Evolutionary conservation across 2,329 filamentous ascomycete species (phyloP).

Genomic region (Aspergillus melleus): DNA sequence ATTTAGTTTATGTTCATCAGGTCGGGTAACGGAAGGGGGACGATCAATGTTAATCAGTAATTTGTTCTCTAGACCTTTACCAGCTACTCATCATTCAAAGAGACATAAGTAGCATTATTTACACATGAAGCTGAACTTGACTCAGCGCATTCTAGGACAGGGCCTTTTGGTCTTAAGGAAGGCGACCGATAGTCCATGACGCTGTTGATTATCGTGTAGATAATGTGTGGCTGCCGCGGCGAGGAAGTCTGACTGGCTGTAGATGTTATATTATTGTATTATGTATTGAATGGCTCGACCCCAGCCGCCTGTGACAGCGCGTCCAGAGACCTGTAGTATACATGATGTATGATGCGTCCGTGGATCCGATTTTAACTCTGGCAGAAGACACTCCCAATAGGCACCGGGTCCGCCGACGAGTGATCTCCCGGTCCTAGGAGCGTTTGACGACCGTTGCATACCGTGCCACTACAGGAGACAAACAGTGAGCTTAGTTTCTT

Average conservation of each 20-base stretch:
- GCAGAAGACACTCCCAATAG: constrained; percentile 1
- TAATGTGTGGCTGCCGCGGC: not conserved
- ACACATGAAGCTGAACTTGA: too few species aligned
- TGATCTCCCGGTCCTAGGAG: not conserved
- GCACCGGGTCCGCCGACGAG: not conserved
- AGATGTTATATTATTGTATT: not conserved
- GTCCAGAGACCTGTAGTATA: not conserved
- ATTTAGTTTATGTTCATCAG: not conserved
- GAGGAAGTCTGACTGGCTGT: not conserved
- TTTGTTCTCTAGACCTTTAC: not conserved
- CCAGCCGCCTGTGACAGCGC: not conserved
- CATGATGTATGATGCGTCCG: not conserved
- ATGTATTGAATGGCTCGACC: not conserved
- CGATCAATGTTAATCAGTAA: not conserved
- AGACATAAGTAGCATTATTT: too few species aligned
- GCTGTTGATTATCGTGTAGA: too few species aligned
- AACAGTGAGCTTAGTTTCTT: not conserved
- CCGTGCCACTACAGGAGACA: not conserved
- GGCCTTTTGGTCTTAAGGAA: too few species aligned
- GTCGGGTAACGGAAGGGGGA: not conserved
- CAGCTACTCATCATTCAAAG: too few species aligned
- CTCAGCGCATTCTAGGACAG: too few species aligned
- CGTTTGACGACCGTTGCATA: not conserved
- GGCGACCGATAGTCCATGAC: too few species aligned
- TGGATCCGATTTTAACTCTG: not conserved